Evolutionary conservation across 2,329 filamentous ascomycete species (phyloP), one percentile per base, ranked within the genome.

Genomic region (Penicillium paneum): DNA sequence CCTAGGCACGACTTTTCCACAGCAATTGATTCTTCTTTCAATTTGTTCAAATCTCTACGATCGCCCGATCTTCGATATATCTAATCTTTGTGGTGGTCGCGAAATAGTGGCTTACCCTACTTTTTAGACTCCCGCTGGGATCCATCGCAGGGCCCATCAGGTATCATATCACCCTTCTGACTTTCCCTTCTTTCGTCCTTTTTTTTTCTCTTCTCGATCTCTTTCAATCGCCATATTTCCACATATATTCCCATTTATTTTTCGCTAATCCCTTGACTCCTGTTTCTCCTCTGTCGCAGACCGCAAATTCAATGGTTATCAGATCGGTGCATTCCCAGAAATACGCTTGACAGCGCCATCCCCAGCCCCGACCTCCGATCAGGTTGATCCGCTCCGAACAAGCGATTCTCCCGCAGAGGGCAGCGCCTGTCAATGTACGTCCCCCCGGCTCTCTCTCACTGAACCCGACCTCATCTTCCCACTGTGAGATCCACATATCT

Each of bases 321-420:
- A 50, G 42, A 36, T 50, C 54, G 52, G 53, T 64, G 61, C 66
- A 70, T 71, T 64, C 69, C 69, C 64, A 69, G 64, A 69, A 66
- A 62, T 72, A 72, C 70, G 67, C 69, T 46, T 59, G 56, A 54
- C 64, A 54, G 60, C 62, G 56, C 67, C 65, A 69, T 65, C 67
- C 59, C 64, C 69, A 70, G 69, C 68, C 69, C 65, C 62, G 58
- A 48, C 52, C 56, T 67, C 65, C 61, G 64, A 48, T 3, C 49
- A 57, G 50, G 65, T 67, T 72, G 60, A 67, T 72, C 70, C 69
- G 69, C 29, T 64, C 69, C 70, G 70, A 70, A 66, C 70, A 71
- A 72, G 70, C 69, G 69, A 72, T 65, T 67, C 64, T 64, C 67
- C 66, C 64, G 62, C 65, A 64, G 50, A 58, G 49, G 56, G 59